Conservation (phyloP, 2,329 filamentous ascomycete genomes). For the Pseudopithomyces maydicus region DNA sequence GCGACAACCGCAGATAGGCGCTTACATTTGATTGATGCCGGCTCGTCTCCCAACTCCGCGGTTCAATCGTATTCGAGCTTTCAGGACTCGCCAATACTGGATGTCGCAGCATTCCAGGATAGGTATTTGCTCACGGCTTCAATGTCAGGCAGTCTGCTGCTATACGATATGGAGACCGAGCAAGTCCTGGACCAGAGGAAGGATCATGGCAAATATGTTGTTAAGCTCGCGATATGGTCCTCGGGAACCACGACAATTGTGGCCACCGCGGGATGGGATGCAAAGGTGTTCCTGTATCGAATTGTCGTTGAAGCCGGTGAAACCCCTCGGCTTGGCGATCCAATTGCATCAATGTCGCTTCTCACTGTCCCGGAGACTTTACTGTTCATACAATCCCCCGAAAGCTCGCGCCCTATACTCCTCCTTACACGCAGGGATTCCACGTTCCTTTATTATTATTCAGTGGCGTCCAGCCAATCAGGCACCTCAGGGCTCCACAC, state of each 20-base stretch:
- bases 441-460: constrained; percentile 63
- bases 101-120: constrained; percentile 50
- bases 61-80: constrained; percentile 45
- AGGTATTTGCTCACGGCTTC: constrained; percentile 58
- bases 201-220: constrained; percentile 65
- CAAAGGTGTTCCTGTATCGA: constrained; percentile 59
- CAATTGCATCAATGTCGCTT: constrained; percentile 49
- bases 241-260: constrained; percentile 42
- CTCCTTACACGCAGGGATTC: constrained; percentile 63
- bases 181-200: constrained; percentile 54
- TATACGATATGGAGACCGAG: constrained; percentile 51
- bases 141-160: constrained; percentile 63
- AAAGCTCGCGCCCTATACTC: constrained; percentile 53
- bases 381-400: constrained; percentile 57
- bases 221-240: constrained; percentile 54
- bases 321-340: constrained; percentile 42
- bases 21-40: constrained; percentile 53
- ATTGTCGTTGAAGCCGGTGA: constrained; percentile 29
- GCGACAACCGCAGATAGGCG: constrained; percentile 48
- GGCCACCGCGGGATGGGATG: constrained; percentile 67
- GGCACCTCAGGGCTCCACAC: constrained; percentile 30
- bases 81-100: constrained; percentile 61
- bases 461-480: constrained; percentile 27
- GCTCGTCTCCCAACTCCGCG: constrained; percentile 36
- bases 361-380: constrained; percentile 63